A percentile compares a stretch with the other conserved stretches of the same genome.
Conservation (phyloP, 345 rosid genomes). For the Theobroma cacao region DNA sequence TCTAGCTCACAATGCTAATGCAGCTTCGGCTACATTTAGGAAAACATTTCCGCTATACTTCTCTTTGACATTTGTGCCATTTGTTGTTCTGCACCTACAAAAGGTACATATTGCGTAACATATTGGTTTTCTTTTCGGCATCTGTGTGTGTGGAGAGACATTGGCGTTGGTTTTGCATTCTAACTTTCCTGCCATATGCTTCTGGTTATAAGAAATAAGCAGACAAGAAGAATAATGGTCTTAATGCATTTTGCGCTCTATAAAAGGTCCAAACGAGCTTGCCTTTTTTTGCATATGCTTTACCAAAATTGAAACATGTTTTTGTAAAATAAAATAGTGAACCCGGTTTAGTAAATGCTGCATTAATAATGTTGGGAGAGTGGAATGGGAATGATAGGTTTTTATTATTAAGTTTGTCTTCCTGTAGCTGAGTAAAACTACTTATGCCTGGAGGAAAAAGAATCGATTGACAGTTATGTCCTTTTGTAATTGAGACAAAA, state of each 20-base stretch:
- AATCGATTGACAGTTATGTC: not conserved
- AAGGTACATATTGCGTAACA: slow-evolving; percentile 50
- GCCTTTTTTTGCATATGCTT: not conserved
- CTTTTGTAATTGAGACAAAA: not conserved
- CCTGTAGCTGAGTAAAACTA: not conserved
- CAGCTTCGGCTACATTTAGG: slow-evolving; percentile 87
- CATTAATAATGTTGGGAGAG: not conserved
- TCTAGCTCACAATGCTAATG: slow-evolving; percentile 75
- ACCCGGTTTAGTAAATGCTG: not conserved
- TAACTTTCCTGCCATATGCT: not conserved
- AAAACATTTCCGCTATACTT: slow-evolving; percentile 96
- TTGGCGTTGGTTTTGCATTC: not conserved
- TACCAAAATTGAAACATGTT: not conserved
- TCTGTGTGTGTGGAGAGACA: not conserved
- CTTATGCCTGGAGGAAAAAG: not conserved
- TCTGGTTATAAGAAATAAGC: not conserved
- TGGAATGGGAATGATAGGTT: not conserved
- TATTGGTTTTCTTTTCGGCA: not conserved
- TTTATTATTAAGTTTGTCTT: not conserved
- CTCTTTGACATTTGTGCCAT: slow-evolving; percentile 97
- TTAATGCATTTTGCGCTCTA: not conserved
- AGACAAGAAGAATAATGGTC: not conserved
- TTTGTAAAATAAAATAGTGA: not conserved
- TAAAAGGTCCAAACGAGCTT: not conserved
- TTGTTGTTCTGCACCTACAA: slow-evolving; percentile 85